Evolutionary conservation across 176 grass and related monocot species (phyloP).

Genomic region (Pontederia crassipes): DNA sequence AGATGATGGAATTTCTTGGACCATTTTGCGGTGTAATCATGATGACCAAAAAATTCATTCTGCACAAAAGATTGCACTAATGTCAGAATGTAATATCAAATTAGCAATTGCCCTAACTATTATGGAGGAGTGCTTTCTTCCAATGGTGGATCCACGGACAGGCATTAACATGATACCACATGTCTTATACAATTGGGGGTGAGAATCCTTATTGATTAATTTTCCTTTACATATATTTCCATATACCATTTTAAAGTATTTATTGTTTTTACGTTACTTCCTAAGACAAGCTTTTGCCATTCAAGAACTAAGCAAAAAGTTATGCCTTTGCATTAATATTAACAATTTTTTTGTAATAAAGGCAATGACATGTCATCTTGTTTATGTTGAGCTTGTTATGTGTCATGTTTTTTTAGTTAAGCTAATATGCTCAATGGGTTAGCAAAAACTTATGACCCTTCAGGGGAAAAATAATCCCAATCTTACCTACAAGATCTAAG

Average conservation of each 20-base stretch:
- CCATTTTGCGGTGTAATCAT: constrained; percentile 66
- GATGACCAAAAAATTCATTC: constrained; percentile 51
- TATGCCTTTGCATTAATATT: too few species aligned
- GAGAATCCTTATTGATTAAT: constrained; percentile 21
- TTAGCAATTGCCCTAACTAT: constrained; percentile 79
- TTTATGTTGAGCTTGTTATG: too few species aligned
- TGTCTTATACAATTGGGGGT: constrained; percentile 81
- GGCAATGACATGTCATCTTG: too few species aligned
- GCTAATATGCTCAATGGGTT: too few species aligned
- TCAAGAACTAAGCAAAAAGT: too few species aligned
- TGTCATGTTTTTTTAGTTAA: too few species aligned
- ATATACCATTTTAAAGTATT: background rate
- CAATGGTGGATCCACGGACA: constrained; percentile 76
- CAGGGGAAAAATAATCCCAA: too few species aligned
- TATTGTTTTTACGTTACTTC: background rate
- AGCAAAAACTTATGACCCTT: too few species aligned
- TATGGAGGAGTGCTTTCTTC: constrained; percentile 88
- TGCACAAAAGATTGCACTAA: constrained; percentile 43
- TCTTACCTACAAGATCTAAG: too few species aligned
- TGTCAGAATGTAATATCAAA: constrained; percentile 75
- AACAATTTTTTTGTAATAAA: too few species aligned
- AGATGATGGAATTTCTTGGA: constrained; percentile 68
- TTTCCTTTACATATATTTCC: constrained; percentile 4
- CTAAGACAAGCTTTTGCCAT: too few species aligned
- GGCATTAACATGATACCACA: constrained; percentile 88